Evolutionary conservation across 23 red algal genomes (phyloP), one percentile per base, ranked within the genome.

Genomic region (Gracilaria caudata): DNA sequence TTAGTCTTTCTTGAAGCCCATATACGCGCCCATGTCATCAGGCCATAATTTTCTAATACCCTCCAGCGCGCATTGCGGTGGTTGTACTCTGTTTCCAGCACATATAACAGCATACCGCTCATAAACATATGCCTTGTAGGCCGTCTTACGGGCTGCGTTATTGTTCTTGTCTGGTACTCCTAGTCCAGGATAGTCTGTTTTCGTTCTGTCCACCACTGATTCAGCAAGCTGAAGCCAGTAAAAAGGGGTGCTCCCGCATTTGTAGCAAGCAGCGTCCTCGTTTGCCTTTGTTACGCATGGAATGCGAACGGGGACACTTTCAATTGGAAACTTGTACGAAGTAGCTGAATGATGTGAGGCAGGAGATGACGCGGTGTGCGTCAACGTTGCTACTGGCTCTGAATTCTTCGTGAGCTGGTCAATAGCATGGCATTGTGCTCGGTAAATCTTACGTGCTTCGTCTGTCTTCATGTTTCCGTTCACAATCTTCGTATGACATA

Each of bases 31-130:
- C 5, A 30, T 13, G 0, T 55, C 28, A 79, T 79, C 46, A 16
- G 46, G 76, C 46, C 76, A 79, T n/a, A 79, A 25, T n/a, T 34
- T 39, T 39, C 76, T 33, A 57, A 79, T 79, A 11, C n/a, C 46
- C 26, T 60, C 76, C 12, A 57, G 47, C 5, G 28, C 46, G 46
- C 76, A 79, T 2, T 17, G 26, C 4, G 46, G 9, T 58, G 57
- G 21, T 46, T 60, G 76, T 30, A 30, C 35, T 60, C 76, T 17
- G 4, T 46, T 79, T 38, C 24, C 76, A 12, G 46, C 45, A 6
- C 76, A 35, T 7, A 57, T 7, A 39, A 79, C 56, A 0, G 12
- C 76, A 55, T 79, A 25, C 7, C 76, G 5, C 30, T 79, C 76
- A 11, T 58, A 79, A 6, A 79, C n/a, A 33, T 58, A 79, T 25